Evolutionary conservation across 306 rosid genomes (phyloP).

Genomic region (Dryas octopetala): DNA sequence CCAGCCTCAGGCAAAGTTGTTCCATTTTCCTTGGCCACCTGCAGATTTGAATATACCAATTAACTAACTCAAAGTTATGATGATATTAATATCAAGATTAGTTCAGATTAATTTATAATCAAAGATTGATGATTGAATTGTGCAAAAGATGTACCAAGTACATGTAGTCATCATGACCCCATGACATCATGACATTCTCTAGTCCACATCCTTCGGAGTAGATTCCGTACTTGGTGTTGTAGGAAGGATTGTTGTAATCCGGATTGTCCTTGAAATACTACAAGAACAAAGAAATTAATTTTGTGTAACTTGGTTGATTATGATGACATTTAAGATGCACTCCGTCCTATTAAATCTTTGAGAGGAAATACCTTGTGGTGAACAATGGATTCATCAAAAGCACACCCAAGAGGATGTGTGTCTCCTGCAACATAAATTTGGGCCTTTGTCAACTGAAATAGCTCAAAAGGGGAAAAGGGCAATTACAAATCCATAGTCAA

Average conservation of each 20-base stretch:
- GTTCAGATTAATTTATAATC: too few relatives aligned
- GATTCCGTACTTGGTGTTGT: conserved; percentile 43
- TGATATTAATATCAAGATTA: too few relatives aligned
- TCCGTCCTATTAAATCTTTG: neutral
- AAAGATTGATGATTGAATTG: too few relatives aligned
- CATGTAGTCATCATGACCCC: conserved; percentile 81
- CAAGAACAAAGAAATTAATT: neutral
- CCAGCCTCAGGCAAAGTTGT: conserved; percentile 55
- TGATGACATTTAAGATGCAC: neutral
- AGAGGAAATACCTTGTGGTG: conserved; percentile 46
- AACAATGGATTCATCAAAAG: conserved; percentile 60
- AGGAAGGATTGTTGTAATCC: conserved; percentile 40
- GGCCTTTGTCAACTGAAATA: conserved; percentile 3
- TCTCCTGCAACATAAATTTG: conserved; percentile 46
- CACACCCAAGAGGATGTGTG: conserved; percentile 72
- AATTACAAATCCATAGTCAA: neutral
- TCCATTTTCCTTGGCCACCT: conserved; percentile 68
- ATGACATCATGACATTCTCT: conserved; percentile 51
- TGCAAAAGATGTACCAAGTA: conserved; percentile 42
- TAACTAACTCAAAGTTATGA: neutral
- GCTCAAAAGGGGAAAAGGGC: neutral
- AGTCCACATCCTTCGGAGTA: conserved; percentile 57
- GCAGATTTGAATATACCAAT: neutral
- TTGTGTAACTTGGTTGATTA: neutral
- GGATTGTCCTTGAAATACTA: conserved; percentile 63